Conservation (phyloP, 345 rosid species). For the Lumnitzera racemosa region DNA sequence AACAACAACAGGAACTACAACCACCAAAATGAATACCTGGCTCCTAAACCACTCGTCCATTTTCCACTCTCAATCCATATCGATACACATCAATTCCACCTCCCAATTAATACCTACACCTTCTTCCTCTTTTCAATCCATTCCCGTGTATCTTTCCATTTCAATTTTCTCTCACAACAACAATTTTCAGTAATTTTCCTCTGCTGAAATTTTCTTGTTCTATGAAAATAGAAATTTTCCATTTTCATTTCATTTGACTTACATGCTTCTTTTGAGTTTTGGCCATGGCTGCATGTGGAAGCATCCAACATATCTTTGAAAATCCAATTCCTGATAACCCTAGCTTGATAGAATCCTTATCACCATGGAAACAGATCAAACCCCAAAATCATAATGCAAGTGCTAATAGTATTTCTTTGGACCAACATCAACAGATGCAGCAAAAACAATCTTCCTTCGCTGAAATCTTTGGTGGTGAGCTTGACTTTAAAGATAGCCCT, state of each 20-base stretch:
- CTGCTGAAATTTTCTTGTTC: constrained; percentile 2
- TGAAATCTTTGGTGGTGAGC: constrained; percentile 72
- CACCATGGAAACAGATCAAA: constrained; percentile 44
- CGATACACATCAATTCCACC: background rate
- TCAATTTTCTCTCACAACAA: background rate
- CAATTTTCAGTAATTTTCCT: background rate
- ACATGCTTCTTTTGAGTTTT: too few relatives aligned
- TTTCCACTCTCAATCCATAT: constrained; percentile 23
- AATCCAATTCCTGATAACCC: constrained; percentile 40
- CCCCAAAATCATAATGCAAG: too few relatives aligned
- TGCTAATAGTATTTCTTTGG: background rate
- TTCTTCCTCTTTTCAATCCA: constrained; percentile 31
- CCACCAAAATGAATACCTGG: constrained; percentile 6
- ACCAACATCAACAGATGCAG: constrained; percentile 22
- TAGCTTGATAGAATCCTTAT: constrained; percentile 45
- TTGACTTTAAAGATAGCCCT: constrained; percentile 48
- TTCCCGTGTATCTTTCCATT: constrained; percentile 23
- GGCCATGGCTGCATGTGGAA: constrained; percentile 65
- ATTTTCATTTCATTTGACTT: background rate
- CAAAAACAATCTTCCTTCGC: constrained; percentile 42
- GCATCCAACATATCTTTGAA: constrained; percentile 67
- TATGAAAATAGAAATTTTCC: background rate
- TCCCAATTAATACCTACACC: constrained; percentile 22
- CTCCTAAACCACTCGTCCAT: constrained; percentile 28
- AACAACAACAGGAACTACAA: constrained; percentile 11